A percentile compares a stretch with the other conserved stretches of the same genome.
phyloP scores from a whole-genome alignment of 2,329 filamentous ascomycete genomes.

The Pseudogymnoascus sp. region DNA sequence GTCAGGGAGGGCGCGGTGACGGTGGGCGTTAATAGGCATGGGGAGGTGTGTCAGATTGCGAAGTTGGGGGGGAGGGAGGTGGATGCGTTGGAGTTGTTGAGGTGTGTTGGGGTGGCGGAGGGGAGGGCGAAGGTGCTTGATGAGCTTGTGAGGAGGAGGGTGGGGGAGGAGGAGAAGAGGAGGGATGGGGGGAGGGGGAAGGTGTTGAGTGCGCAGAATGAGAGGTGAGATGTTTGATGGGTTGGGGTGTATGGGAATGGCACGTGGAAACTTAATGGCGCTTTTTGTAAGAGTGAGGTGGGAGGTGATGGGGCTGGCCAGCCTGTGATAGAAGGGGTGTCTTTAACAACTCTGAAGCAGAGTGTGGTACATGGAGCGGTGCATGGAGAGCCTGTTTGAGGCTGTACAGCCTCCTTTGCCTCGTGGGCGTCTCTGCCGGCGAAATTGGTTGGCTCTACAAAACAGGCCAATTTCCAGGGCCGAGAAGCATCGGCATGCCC shows the following conservation, averaged over 20 bases:
- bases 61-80: conserved; percentile 82
- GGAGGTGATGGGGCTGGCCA: background rate
- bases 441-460: background rate
- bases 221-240: conserved; percentile 40
- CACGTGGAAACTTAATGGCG: background rate
- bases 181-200: conserved; percentile 74
- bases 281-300: background rate
- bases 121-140: conserved; percentile 75
- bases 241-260: background rate
- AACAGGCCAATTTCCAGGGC: background rate
- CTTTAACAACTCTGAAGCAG: background rate
- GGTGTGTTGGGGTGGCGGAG: conserved; percentile 66
- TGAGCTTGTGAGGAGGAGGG: conserved; percentile 59
- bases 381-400: background rate
- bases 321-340: background rate
- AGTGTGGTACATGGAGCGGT: background rate
- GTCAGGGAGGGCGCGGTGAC: conserved; percentile 65
- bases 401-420: background rate
- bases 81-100: conserved; percentile 69
- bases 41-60: conserved; percentile 83
- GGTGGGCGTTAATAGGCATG: conserved; percentile 79
- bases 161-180: conserved; percentile 71
- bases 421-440: background rate
- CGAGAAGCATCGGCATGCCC: background rate
- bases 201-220: conserved; percentile 73